Evolutionary conservation across 331 rosid genomes (phyloP), one percentile per base, ranked within the genome.

Genomic region (Cucumis variabilis): DNA sequence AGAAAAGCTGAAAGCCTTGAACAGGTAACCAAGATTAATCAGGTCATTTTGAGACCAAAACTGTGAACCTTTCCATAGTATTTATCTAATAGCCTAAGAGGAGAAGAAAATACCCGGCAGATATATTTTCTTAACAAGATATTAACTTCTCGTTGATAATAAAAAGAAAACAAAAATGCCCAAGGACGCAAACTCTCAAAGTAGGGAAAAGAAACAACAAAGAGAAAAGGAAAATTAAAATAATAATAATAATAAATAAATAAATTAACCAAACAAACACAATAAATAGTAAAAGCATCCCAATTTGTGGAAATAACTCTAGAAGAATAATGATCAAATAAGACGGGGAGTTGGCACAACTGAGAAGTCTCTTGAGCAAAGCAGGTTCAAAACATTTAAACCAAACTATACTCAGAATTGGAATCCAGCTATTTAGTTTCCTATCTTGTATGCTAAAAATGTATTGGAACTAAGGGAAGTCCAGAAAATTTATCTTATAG

Each of bases 41-140:
- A 82, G 50, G 72, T 33, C 53, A 62, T 82, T 82, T 82, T 21
- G 6, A 51, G 69, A 24, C 85, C 27, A 28, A 28, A 82, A 62
- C 14, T 33, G 23, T 58, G 85, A 81, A 69, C 20, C 85, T 81
- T 81, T 58, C 71, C 50, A 15, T 25, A 55, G 69, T 81, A 81
- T 37, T 62, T 37, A 62, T 58, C 30, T 20, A 82, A 37, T 60
- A 62, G 85, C 85, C 72, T 20, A 75, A 60, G 23, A 6, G 19
- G 71, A 60, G 72, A 82, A 82, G 70, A 30, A 21, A 33, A 30
- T 60, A 58, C 17, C 48, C 20, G 25, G 50, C 25, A 55, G 85
- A 25, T 15, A 15, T 53, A 53, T 16, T 72, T 74, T 41, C 21
- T 11, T 74, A 74, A 41, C 58, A 74, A 46, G 79, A 75, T 41